Evolutionary conservation across 179 eudicot species (phyloP).

Genomic region (Silene noctiflora): DNA sequence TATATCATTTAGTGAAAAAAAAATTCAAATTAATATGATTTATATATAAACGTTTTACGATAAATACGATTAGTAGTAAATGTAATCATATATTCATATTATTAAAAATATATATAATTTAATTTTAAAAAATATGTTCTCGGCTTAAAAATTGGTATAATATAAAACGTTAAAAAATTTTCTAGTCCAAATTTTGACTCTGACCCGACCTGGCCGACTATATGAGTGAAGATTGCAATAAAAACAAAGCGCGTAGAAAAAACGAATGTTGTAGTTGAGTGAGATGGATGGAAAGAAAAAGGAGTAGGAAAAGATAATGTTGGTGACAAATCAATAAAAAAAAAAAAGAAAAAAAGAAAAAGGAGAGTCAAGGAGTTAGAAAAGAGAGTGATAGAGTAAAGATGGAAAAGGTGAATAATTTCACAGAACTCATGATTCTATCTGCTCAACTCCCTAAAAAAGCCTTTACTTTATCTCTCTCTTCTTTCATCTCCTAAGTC

Average conservation of each 20-base stretch:
- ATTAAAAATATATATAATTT: too few species aligned
- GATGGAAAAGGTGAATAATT: constrained; percentile 12
- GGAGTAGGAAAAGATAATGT: not conserved
- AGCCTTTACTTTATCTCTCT: constrained; percentile 28
- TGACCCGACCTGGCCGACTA: too few species aligned
- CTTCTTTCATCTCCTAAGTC: constrained; percentile 40
- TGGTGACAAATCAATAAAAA: constrained; percentile 23
- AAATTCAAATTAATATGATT: too few species aligned
- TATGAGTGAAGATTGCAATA: too few species aligned
- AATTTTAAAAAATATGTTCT: too few species aligned
- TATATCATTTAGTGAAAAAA: too few species aligned
- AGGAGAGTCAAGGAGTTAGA: constrained; percentile 21
- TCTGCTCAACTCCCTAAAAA: constrained; percentile 34
- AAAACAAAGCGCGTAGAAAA: not conserved
- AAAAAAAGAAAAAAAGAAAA: not conserved
- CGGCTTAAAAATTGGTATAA: too few species aligned
- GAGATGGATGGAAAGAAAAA: not conserved
- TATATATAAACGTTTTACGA: too few species aligned
- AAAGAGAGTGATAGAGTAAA: constrained; percentile 26
- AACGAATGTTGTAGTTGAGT: not conserved
- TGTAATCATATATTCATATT: too few species aligned
- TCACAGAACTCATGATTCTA: not conserved
- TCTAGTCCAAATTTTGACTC: too few species aligned
- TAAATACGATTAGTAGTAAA: too few species aligned
- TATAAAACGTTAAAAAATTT: too few species aligned